Percentiles rank a stretch among this genome's conserved stretches.
phyloP scores from a whole-genome alignment of 306 rosid genomes.

The Acacia acuminata region DNA sequence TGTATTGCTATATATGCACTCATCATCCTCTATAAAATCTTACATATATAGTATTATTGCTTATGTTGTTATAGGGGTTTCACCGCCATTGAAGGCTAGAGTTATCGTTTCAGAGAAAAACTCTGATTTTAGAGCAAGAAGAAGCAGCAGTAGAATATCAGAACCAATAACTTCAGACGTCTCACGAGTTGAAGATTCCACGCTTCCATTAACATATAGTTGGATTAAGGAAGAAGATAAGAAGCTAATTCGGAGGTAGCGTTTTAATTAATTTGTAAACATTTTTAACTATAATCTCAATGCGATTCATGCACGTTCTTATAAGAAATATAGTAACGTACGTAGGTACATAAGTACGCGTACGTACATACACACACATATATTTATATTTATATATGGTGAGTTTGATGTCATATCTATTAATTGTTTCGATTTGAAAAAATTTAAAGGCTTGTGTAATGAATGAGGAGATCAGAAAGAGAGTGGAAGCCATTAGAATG shows the following conservation, averaged over 20 bases:
- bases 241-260: neutral
- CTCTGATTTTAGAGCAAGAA: neutral
- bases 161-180: neutral
- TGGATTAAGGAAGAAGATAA: neutral
- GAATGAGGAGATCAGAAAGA: slow-evolving; percentile 36
- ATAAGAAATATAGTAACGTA: too few species aligned
- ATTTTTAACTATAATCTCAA: too few species aligned
- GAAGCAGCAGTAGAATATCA: neutral
- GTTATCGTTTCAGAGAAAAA: neutral
- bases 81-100: neutral
- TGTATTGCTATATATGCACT: too few species aligned
- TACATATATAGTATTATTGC: too few species aligned
- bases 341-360: too few species aligned
- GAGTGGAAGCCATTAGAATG: slow-evolving; percentile 38
- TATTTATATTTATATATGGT: neutral
- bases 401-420: neutral
- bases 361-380: too few species aligned
- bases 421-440: neutral
- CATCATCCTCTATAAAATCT: neutral
- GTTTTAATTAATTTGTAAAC: too few species aligned
- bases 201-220: neutral
- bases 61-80: neutral
- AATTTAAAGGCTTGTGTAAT: neutral
- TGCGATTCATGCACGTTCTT: too few species aligned
- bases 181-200: neutral